Base-by-base conservation (phyloP, 371 early-diverging fungal species). In the Neoconidiobolus thromboides region DNA sequence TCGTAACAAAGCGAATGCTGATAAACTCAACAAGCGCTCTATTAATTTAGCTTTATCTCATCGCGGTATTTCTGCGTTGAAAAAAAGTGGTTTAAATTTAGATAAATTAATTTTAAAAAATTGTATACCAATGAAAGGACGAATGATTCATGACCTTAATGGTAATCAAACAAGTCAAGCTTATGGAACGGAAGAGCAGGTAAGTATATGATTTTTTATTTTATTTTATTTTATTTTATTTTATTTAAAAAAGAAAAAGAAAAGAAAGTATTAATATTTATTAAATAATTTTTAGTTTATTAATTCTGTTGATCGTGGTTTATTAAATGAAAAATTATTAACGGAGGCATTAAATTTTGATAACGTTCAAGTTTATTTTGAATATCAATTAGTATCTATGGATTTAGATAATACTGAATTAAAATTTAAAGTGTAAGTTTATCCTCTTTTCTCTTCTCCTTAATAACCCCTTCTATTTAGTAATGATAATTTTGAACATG, bases 21-120 rank as follows among this genome's bases (percentile, higher is more conserved):
- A 26, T 26, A 26, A 26, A 26, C 26, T 26, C 26, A 26, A 26
- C 48, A 86, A 59, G 44, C 78, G 88, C 48, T 90, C 92, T 4
- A 95, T 97, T 69, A 97, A 97, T 63, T 69, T 97, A 67, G 96
- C 97, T 1, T 75, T 97, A 1, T 92, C 93, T 0, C 77, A 76
- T 60, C 82, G 97, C 59, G 97, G 96, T 0, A 66, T 95, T 43
- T 77, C 84, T 9, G 93, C 92, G 10, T 71, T 97, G 26, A 26
- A 26, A 26, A 26, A 26, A 62, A 68, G 79, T 62, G 78, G 71
- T 0, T 71, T 82, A 5, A 76, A 64, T 3, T 63, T 91, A 10
- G 86, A 85, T 37, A 66, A 77, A 12, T 67, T 69, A 2, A 81
- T 92, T 48, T 62, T 89, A 61, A 68, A 76, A 15, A 74, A 76